Percentiles rank a stretch among this genome's conserved stretches.
Evolutionary conservation across 805 yeast species (phyloP).

Genomic region (Wickerhamiella sergipiensis): DNA sequence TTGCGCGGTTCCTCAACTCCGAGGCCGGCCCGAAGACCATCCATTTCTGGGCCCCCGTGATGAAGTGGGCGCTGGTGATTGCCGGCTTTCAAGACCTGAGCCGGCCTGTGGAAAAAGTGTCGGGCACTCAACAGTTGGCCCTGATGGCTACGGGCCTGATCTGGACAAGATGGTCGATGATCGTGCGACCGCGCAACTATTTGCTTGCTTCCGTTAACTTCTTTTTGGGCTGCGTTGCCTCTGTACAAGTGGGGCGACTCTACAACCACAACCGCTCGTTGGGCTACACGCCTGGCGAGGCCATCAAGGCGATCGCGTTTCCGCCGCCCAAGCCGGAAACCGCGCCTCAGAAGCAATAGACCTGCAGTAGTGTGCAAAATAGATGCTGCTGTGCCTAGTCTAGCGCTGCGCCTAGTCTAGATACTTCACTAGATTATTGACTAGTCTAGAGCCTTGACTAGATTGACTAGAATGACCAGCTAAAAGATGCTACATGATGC

Average conservation of each 20-base stretch:
- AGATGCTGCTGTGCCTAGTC: too few relatives aligned
- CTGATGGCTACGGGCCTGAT: conserved; percentile 82
- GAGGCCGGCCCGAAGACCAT: conserved; percentile 96
- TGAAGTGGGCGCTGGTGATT: conserved; percentile 72
- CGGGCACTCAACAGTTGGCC: conserved; percentile 82
- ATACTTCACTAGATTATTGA: too few relatives aligned
- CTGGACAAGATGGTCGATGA: conserved; percentile 98
- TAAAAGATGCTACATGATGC: too few relatives aligned
- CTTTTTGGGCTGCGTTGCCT: conserved; percentile 84
- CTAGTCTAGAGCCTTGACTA: too few relatives aligned
- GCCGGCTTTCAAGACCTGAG: conserved; percentile 81
- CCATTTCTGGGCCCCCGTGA: conserved; percentile 71
- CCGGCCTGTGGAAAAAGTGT: conserved; percentile 83
- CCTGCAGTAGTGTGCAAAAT: too few relatives aligned
- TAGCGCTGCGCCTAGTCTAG: too few relatives aligned
- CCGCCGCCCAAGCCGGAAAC: conserved; percentile 3
- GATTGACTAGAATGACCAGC: too few relatives aligned
- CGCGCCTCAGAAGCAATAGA: not conserved
- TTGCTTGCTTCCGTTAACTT: conserved; percentile 87
- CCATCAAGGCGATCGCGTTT: conserved; percentile 42
- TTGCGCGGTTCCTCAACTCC: conserved; percentile 60
- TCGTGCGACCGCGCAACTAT: conserved; percentile 76
- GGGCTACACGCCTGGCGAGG: conserved; percentile 52
- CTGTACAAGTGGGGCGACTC: conserved; percentile 66
- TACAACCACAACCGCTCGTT: conserved; percentile 44